These are phyloP conservation scores for Hymenoscyphus albidus DNA, from an alignment of 2,329 filamentous ascomycete species.

Conservation along the genomic window DNA sequence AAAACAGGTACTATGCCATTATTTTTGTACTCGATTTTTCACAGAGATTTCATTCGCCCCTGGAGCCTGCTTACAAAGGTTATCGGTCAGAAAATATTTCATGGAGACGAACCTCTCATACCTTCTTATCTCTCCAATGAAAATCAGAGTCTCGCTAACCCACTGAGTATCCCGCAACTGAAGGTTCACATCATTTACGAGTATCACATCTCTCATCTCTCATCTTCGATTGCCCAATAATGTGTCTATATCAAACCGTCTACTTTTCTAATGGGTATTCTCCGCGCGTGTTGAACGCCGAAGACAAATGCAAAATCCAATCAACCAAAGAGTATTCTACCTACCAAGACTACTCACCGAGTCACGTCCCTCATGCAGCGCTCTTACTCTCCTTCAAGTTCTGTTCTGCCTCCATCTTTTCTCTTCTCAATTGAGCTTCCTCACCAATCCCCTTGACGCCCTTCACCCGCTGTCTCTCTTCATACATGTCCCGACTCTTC, in stretches of 20 bases:
- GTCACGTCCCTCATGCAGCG: conserved; percentile 3
- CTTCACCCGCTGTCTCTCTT: conserved; percentile 87
- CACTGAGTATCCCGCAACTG: background rate
- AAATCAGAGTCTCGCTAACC: background rate
- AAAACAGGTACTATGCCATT: background rate
- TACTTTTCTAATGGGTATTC: conserved; percentile 13
- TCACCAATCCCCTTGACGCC: conserved; percentile 80
- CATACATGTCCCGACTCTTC: conserved; percentile 80
- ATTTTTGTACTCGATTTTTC: background rate
- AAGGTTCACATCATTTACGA: background rate
- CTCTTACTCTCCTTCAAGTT: conserved; percentile 28
- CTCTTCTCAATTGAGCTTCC: conserved; percentile 57
- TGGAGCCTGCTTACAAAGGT: background rate
- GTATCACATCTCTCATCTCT: background rate
- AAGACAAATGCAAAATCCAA: conserved; percentile 18
- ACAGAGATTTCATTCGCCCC: conserved; percentile 1
- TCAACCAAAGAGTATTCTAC: background rate
- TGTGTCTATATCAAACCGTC: background rate
- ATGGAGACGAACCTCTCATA: background rate
- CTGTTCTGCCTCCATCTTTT: conserved; percentile 51
- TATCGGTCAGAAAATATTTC: background rate
- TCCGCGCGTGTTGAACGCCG: conserved; percentile 28
- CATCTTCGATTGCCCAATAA: background rate
- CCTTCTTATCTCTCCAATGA: no score
- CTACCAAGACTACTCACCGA: background rate